Base-by-base conservation (phyloP, 768 basidiomycete species). In the Lentinula guzmanii region DNA sequence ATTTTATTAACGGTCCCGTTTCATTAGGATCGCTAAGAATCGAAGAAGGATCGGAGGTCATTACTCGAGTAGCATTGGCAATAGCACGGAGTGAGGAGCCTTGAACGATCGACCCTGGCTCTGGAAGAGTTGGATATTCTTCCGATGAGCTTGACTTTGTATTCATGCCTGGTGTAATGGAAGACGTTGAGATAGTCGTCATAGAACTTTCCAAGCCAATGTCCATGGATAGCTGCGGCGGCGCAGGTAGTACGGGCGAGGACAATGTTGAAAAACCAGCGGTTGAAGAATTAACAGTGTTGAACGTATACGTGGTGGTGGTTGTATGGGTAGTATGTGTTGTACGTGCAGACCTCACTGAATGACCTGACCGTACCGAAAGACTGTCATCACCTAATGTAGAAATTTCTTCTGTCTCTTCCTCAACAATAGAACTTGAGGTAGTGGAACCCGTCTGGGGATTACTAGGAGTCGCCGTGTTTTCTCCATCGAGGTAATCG, bases 41-140 rank as follows among this genome's bases (percentile, higher is more conserved):
- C 21, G 65, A 90, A 91, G 81, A 76, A 0, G 91, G 82, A 65
- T 90, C 90, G 2, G 84, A 79, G 8, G 48, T 89, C 91, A 94
- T 93, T n/a, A 93, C 87, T 3, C 92, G 84, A 1, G 89, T 93
- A 1, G 92, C 91, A 59, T 93, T 86, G 16, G 83, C 82, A 59
- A 94, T 91, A 1, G 92, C 92, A 5, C 84, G 83, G 2, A 94
- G 70, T 0, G 89, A 82, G 0, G 86, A 71, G 1, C 90, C 89
- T 67, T 93, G 91, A 6, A 70, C 70, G 6, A 74, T n/a, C 11
- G 45, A 33, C 54, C 21, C 55, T 11, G 37, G 63, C 4, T 11
- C 35, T 15, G 34, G 34, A 51, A 28, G 35, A 64, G 41, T 69
- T 64, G 10, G 63, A 64, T 7, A 65, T 33, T 33, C 18, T 37